phyloP scores from a whole-genome alignment of 768 basidiomycete genomes.

The Tubosaeta sp. region DNA sequence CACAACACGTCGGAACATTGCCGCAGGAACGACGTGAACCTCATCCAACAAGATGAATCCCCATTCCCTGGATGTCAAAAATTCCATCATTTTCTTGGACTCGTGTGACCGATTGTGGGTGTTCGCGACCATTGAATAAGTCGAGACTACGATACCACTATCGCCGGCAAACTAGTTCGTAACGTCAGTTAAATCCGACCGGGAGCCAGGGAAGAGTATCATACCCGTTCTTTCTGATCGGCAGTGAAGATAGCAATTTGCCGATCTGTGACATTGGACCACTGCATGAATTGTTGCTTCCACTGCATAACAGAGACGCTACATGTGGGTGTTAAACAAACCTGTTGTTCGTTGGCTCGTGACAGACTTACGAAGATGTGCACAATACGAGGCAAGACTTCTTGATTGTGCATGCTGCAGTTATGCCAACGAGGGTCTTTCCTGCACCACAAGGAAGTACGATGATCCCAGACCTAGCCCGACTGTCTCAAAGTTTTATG shows the following conservation, averaged over 20 bases:
- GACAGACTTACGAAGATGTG: slow-evolving; percentile 82
- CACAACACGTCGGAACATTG: slow-evolving; percentile 97
- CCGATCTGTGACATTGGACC: slow-evolving; percentile 96
- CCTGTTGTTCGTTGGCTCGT: not conserved
- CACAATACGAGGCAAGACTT: slow-evolving; percentile 97
- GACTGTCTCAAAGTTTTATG: slow-evolving; percentile 43
- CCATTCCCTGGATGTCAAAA: slow-evolving; percentile 97
- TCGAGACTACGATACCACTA: slow-evolving; percentile 97
- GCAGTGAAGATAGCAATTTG: slow-evolving; percentile 98
- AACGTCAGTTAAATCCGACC: slow-evolving; percentile 3
- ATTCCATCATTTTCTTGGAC: slow-evolving; percentile 99
- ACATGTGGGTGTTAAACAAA: slow-evolving; percentile 9
- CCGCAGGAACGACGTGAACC: slow-evolving; percentile 98
- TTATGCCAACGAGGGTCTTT: slow-evolving; percentile 99
- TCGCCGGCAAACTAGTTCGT: slow-evolving; percentile 82
- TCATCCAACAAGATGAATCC: slow-evolving; percentile 97
- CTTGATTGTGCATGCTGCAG: slow-evolving; percentile 98
- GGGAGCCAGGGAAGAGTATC: slow-evolving; percentile 1
- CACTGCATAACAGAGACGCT: slow-evolving; percentile 98
- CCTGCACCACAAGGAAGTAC: slow-evolving; percentile 98
- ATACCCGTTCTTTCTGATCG: slow-evolving; percentile 93
- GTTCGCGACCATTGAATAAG: slow-evolving; percentile 99
- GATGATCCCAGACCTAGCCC: slow-evolving; percentile 96
- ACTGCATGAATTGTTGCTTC: slow-evolving; percentile 97
- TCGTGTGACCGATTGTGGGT: slow-evolving; percentile 98